Evolutionary conservation across 768 basidiomycete species (phyloP).

Genomic region (Collybia sp.): DNA sequence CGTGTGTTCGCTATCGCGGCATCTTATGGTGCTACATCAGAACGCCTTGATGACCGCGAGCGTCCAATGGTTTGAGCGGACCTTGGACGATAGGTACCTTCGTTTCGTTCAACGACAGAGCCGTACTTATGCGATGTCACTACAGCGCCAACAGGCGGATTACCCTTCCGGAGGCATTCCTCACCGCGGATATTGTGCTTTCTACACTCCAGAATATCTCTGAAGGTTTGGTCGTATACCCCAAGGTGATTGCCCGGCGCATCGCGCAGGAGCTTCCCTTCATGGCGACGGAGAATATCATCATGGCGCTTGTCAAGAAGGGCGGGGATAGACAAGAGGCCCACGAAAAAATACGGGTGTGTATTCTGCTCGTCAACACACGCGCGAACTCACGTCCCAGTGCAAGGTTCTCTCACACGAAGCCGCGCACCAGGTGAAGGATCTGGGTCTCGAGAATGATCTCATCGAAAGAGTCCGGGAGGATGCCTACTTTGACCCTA

Average conservation of each 20-base stretch:
- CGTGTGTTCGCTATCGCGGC: conserved; percentile 92
- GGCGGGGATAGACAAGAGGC: conserved; percentile 96
- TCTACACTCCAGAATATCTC: conserved; percentile 95
- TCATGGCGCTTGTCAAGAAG: conserved; percentile 96
- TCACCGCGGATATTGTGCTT: conserved; percentile 94
- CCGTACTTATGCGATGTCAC: neutral
- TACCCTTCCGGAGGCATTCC: conserved; percentile 93
- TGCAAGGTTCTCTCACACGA: conserved; percentile 85
- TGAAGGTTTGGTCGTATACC: conserved; percentile 99
- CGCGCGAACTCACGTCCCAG: neutral
- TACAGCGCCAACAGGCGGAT: conserved; percentile 91
- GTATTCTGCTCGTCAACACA: conserved; percentile 12
- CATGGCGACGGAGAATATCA: conserved; percentile 99
- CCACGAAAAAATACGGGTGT: conserved; percentile 89
- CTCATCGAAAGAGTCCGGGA: conserved; percentile 81
- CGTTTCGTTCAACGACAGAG: neutral
- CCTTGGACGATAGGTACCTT: conserved; percentile 85
- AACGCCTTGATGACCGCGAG: conserved; percentile 93
- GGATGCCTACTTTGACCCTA: conserved; percentile 87
- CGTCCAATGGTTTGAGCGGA: conserved; percentile 98
- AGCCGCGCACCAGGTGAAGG: conserved; percentile 91
- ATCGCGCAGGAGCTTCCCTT: conserved; percentile 96
- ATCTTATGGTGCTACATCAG: conserved; percentile 94
- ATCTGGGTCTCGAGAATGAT: conserved; percentile 93
- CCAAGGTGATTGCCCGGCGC: conserved; percentile 87